These are phyloP conservation scores for Exophiala sideris DNA, from an alignment of 2,329 filamentous ascomycete species.

Conservation along the genomic window DNA sequence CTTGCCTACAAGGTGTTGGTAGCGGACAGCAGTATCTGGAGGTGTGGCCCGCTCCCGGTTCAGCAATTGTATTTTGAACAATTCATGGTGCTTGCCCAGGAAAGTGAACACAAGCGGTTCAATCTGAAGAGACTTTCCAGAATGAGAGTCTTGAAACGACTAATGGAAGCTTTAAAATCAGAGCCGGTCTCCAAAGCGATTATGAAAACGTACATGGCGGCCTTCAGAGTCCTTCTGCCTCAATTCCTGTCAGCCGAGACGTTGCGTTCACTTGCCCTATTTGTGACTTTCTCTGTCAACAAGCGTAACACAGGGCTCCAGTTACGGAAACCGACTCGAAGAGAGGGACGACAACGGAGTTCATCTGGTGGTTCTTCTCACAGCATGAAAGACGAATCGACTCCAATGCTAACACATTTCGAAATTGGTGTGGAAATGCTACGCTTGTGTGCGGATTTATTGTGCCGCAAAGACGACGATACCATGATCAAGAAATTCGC, in stretches of 20 bases:
- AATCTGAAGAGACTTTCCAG: conserved; percentile 81
- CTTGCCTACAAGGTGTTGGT: conserved; percentile 88
- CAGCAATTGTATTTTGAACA: conserved; percentile 91
- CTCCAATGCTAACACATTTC: conserved; percentile 50
- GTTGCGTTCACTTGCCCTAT: conserved; percentile 80
- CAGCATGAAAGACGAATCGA: conserved; percentile 25
- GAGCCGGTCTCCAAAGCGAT: conserved; percentile 72
- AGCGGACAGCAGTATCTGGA: conserved; percentile 92
- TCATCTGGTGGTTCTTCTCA: conserved; percentile 33
- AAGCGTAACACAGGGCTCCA: conserved; percentile 50
- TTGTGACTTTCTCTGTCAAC: conserved; percentile 89
- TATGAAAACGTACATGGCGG: conserved; percentile 70
- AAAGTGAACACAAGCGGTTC: conserved; percentile 88
- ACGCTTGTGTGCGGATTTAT: conserved; percentile 70
- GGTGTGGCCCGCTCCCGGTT: conserved; percentile 69
- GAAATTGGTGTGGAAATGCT: conserved; percentile 74
- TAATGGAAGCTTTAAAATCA: conserved; percentile 85
- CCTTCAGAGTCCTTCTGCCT: conserved; percentile 75
- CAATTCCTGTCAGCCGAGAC: conserved; percentile 80
- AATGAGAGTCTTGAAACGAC: conserved; percentile 87
- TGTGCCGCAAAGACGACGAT: conserved; percentile 69
- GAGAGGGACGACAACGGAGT: conserved; percentile 27
- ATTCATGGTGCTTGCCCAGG: conserved; percentile 81
- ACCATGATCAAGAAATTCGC: conserved; percentile 80
- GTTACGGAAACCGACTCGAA: conserved; percentile 45